Base-by-base conservation (phyloP, 495 filamentous ascomycete species). In the Penicillium canariense region DNA sequence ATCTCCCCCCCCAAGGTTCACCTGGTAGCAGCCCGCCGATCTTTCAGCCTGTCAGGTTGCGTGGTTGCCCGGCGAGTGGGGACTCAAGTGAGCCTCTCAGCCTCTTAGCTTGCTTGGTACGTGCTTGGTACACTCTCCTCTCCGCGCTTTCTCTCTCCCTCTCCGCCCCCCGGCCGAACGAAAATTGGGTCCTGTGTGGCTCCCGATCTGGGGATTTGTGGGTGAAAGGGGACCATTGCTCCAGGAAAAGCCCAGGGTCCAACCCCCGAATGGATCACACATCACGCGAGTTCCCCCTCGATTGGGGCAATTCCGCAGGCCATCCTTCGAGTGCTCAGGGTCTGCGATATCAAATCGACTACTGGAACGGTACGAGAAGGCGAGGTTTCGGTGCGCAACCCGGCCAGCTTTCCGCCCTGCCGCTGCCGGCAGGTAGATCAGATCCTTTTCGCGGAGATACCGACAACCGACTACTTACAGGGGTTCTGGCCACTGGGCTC, bases 21-120 rank as follows among this genome's bases (percentile, higher is more conserved):
- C 30, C 48, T 27, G 38, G 39, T 18, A 46, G 52, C 22, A 50
- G 48, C 20, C 32, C 39, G 60, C 60, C 60, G 56, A 56, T 62
- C 60, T 42, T 15, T 49, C 26, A 30, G 47, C 59, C 51, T 54
- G 50, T 55, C 50, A 51, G 48, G 38, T 34, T 54, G 44, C 25
- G n/a, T 23, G 20, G 11, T 35, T 48, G 15, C 45, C 12, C 36
- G 51, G 53, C 15, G 25, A 9, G 38, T 42, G 38, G 38, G 10
- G 38, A 25, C 6, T 12, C 4, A 23, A 3, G 10, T 0, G n/a
- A 25, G 20, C 20, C 20, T 42, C 20, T 42, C 38, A 25, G 38
- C 38, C 38, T 42, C 38, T 42, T 42, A 42, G 20, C 10, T 42
- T 18, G 38, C 20, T 22, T 9, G 20, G 38, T 5, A 40, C 8